Percentiles rank a stretch among this genome's conserved stretches.
phyloP scores from a whole-genome alignment of 2,329 filamentous ascomycete species.

The Albophoma yamanashiensis region DNA sequence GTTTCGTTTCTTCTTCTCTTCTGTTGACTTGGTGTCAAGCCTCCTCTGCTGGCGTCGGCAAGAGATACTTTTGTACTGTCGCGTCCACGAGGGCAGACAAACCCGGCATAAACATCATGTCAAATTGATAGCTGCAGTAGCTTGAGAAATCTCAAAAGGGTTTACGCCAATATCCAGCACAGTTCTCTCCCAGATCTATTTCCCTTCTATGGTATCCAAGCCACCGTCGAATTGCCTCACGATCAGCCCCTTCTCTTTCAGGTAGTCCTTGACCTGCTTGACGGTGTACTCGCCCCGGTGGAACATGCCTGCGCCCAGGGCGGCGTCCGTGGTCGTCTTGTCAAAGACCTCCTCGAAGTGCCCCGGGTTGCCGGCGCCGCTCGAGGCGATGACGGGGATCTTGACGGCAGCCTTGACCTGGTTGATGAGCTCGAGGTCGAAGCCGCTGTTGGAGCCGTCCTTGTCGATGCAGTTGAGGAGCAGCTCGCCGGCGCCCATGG shows the following conservation, averaged over 20 bases:
- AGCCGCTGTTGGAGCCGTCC: conserved; percentile 89
- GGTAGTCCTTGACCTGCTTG: conserved; percentile 78
- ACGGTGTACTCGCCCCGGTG: conserved; percentile 94
- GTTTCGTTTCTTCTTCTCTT: neutral
- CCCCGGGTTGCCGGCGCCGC: conserved; percentile 74
- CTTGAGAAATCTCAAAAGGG: neutral
- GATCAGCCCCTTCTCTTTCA: conserved; percentile 59
- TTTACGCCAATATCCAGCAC: neutral
- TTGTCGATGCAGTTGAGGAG: conserved; percentile 96
- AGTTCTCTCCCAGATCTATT: neutral
- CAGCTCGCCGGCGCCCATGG: conserved; percentile 91
- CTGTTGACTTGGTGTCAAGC: neutral
- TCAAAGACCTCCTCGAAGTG: conserved; percentile 91
- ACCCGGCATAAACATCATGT: neutral
- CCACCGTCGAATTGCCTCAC: conserved; percentile 69
- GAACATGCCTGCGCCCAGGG: conserved; percentile 94
- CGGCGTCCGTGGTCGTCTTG: conserved; percentile 79
- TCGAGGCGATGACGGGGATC: conserved; percentile 93
- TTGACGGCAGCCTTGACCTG: conserved; percentile 79
- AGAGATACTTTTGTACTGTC: neutral
- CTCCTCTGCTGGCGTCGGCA: neutral
- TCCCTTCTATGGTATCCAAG: conserved; percentile 10
- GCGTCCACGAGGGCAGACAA: neutral
- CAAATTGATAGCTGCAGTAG: neutral
- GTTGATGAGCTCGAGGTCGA: conserved; percentile 82